Conservation (phyloP, 306 rosid species). For the Hippophae rhamnoides region DNA sequence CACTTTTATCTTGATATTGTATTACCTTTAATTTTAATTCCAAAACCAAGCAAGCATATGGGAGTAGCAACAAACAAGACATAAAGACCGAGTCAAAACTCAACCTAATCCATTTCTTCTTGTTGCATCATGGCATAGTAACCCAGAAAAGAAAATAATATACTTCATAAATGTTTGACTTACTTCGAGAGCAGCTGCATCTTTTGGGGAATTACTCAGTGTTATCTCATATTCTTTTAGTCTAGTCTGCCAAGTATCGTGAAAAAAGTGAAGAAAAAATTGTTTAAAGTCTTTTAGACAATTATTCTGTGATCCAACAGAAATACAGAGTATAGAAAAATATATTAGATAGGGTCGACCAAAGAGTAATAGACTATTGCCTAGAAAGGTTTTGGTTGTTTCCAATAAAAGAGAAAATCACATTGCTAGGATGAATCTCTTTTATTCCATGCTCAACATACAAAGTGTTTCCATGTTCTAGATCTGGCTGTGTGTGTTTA, state of each 20-base stretch:
- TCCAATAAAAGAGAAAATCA: too few species aligned
- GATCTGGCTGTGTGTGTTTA: neutral
- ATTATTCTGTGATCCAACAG: slow-evolving; percentile 10
- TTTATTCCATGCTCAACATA: neutral
- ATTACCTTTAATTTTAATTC: too few species aligned
- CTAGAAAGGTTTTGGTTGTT: too few species aligned
- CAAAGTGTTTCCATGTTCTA: neutral
- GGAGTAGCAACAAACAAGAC: too few species aligned
- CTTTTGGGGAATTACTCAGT: slow-evolving; percentile 61
- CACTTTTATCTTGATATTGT: too few species aligned
- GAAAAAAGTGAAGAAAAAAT: slow-evolving; percentile 1
- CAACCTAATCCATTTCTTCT: neutral
- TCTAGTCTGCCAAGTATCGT: slow-evolving; percentile 52
- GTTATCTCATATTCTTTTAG: slow-evolving; percentile 62
- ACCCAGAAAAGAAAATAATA: slow-evolving; percentile 21
- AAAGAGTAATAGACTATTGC: too few species aligned
- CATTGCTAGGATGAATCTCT: too few species aligned
- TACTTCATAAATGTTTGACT: slow-evolving; percentile 20
- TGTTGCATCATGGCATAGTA: slow-evolving; percentile 15
- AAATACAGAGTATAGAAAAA: neutral
- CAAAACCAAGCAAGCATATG: too few species aligned
- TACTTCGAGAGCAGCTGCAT: slow-evolving; percentile 78
- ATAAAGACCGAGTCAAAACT: neutral
- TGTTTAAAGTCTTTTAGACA: neutral
- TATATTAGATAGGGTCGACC: too few species aligned